Evolutionary conservation across 2,329 filamentous ascomycete species (phyloP), one percentile per base, ranked within the genome.

Genomic region (Ambrosiella xylebori): DNA sequence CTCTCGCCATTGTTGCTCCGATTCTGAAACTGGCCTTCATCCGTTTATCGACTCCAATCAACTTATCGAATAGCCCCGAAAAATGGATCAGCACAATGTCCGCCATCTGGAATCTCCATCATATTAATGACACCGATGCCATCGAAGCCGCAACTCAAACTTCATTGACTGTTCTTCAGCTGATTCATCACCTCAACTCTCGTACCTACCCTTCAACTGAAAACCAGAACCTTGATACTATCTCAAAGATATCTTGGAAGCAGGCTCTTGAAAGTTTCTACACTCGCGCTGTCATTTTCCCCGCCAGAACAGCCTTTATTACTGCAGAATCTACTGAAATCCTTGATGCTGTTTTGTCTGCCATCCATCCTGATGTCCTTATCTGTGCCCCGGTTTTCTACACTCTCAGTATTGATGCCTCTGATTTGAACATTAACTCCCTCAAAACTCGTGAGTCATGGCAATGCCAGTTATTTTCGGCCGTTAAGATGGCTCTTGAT

Each of bases 31-130:
- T 77, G 2, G 64, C 64, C 36, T 60, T 66, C 6, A 36, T 27
- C 27, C 37, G 52, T 9, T 13, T 54, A 11, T 19, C 52, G 15
- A 54, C 38, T 11, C 17, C 17, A 7, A 41, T 39, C 19, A 36
- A 54, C 15, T 41, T 38, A n/a, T 13, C 15, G 4, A 27, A 13
- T 27, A 64, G 67, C 5, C 51, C 45, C 6, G 72, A 70, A 12
- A 65, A 67, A 0, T 81, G 79, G 78, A 65, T 80, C 17, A 65
- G 68, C 3, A 74, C 70, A 1, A 66, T 76, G 49, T 67, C 69
- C 3, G 65, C 69, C 0, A 64, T 80, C 3, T 82, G 78, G 79
- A 70, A 74, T 17, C 68, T 81, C 5, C 78, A 77, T 62, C 67
- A 76, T n/a, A 76, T 76, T 60, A 73, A 70, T 15, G 67, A 67